Evolutionary conservation across 768 basidiomycete genomes (phyloP), one percentile per base, ranked within the genome.

Genomic region (Daedaleopsis sinensis): DNA sequence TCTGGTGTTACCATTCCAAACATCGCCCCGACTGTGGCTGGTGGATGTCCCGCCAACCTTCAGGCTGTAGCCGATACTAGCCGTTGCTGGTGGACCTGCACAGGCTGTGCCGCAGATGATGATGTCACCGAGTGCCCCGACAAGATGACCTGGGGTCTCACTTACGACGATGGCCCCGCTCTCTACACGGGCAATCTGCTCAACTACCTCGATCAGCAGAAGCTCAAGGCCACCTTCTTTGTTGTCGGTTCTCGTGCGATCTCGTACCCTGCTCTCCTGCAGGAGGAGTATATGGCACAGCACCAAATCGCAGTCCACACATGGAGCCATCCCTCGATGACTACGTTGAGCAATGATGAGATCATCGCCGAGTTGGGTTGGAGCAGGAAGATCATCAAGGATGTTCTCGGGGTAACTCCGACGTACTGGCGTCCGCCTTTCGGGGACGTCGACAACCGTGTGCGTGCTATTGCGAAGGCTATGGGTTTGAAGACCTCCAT

Each of bases 341-440:
- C 92, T 42, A 90, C 89, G 1, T 75, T 89, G 59, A 78, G 88
- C 42, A 94, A 89, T 70, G 90, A 93, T 55, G 73, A 90, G 67
- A 85, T 94, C 68, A 90, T 96, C 59, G 93, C 93, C 46, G 93
- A 95, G 72, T 78, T 96, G 37, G 93, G 91, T 4, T 96, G 93
- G 93, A 82, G 89, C 6, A 90, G 84, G 75, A 89, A 95, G 75
- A 80, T 88, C 59, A 94, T 96, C 74, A 87, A 87, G 71, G 91
- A 95, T 70, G 83, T 90, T 48, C 77, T 88, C 37, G 94, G 89
- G 51, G 85, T 91, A 15, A 88, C 90, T 0, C 92, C 92, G 23
- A 85, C 85, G 66, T 86, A 81, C 74, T 90, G 91, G 87, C 80
- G 92, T 57, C 91, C 93, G 39, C 92, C 92, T 47, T 96, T 79